Conservation (phyloP, 345 rosid genomes). For the Populus pruinosa region DNA sequence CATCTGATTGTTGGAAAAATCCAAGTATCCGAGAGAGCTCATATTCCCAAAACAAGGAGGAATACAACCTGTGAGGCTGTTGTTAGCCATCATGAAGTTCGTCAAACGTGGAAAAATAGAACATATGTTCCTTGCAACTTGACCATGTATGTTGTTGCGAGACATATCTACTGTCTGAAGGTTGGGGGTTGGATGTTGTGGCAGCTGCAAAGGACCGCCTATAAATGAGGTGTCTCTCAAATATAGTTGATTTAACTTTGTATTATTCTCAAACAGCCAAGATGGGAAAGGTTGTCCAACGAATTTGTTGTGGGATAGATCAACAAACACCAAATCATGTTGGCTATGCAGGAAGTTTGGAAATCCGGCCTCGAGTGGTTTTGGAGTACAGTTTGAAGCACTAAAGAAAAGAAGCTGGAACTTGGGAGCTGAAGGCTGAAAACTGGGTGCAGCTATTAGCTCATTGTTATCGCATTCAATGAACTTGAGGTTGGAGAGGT, state of each 20-base stretch:
- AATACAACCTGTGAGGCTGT: constrained; percentile 15
- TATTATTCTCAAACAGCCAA: constrained; percentile 33
- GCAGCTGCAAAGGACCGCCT: constrained; percentile 1
- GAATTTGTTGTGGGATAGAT: background rate
- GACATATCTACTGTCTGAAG: background rate
- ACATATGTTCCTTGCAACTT: constrained; percentile 6
- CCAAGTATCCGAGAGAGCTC: background rate
- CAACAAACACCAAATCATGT: background rate
- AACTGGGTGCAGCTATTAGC: background rate
- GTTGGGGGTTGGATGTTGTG: background rate
- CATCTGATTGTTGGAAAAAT: constrained; percentile 16
- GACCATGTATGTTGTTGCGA: background rate
- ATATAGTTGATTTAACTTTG: background rate
- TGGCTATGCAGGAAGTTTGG: background rate
- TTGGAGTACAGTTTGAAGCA: background rate
- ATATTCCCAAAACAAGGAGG: constrained; percentile 17
- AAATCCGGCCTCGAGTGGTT: rapidly evolving
- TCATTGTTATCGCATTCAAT: background rate
- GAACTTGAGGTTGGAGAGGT: background rate
- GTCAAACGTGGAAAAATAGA: background rate
- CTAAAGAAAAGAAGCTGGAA: rapidly evolving
- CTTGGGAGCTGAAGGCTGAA: background rate
- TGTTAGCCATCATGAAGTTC: background rate
- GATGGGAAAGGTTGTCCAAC: constrained; percentile 4
- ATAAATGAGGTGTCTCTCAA: background rate